These are phyloP conservation scores for Globisporangium abappressorium DNA, from an alignment of 352 stramenopile species.

Conservation along the genomic window DNA sequence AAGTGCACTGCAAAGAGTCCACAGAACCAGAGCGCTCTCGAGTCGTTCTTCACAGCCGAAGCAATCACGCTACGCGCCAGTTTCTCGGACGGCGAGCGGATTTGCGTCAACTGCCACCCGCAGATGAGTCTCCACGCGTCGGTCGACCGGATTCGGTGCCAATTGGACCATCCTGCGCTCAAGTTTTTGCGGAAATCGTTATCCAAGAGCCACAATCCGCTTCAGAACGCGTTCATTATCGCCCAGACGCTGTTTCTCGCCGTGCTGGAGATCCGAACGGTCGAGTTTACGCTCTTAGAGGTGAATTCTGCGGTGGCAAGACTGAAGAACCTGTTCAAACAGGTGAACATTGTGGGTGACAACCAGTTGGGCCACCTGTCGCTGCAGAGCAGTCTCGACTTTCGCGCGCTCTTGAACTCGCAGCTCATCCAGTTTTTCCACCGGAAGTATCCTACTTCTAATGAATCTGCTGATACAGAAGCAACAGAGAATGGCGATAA, in stretches of 20 bases:
- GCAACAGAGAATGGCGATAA: no score
- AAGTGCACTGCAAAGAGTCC: slow-evolving; percentile 22
- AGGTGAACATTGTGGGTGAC: slow-evolving; percentile 51
- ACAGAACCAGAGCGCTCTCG: slow-evolving; percentile 1
- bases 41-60: slow-evolving; percentile 39
- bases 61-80: slow-evolving; percentile 35
- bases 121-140: slow-evolving; percentile 43
- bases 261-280: slow-evolving; percentile 45
- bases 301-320: slow-evolving; percentile 3
- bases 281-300: slow-evolving; percentile 53
- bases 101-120: slow-evolving; percentile 45
- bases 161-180: slow-evolving; percentile 31
- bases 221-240: neutral
- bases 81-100: slow-evolving; percentile 45
- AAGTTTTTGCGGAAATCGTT: slow-evolving; percentile 12
- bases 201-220: neutral
- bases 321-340: slow-evolving; percentile 52
- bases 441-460: neutral
- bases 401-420: slow-evolving; percentile 46
- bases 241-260: slow-evolving; percentile 39
- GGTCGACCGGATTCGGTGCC: slow-evolving; percentile 44
- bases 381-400: slow-evolving; percentile 53
- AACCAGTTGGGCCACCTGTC: slow-evolving; percentile 53
- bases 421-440: slow-evolving; percentile 30
- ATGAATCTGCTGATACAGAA: neutral